Percentiles rank a stretch among this genome's conserved stretches.
phyloP scores from a whole-genome alignment of 2,329 filamentous ascomycete genomes.

The Lachnellula willkommii region DNA sequence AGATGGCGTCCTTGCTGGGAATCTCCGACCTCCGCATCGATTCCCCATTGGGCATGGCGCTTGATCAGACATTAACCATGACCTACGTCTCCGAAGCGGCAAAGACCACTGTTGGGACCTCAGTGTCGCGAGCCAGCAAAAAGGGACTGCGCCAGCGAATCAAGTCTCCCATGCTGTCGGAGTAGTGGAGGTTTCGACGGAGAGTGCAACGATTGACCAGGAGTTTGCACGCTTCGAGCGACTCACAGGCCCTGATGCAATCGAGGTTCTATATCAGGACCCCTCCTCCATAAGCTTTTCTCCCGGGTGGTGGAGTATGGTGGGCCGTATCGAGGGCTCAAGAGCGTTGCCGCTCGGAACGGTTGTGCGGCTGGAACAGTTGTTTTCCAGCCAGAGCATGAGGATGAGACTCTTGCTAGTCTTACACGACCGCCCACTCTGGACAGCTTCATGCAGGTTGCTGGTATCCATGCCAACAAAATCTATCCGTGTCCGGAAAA shows the following conservation, averaged over 20 bases:
- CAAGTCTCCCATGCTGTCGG: background rate
- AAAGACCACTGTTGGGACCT: background rate
- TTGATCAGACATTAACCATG: background rate
- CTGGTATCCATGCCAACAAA: constrained; percentile 22
- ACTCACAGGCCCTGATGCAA: background rate
- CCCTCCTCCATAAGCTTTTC: background rate
- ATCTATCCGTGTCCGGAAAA: background rate
- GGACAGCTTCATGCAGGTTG: constrained; percentile 34
- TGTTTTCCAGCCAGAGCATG: background rate
- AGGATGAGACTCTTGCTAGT: background rate
- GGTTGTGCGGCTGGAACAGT: background rate
- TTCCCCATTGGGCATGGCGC: background rate
- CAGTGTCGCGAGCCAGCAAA: background rate
- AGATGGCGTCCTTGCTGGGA: background rate
- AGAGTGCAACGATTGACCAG: background rate
- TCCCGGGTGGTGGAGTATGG: background rate
- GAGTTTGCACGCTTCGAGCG: background rate
- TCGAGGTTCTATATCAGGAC: background rate
- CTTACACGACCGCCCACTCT: constrained; percentile 6
- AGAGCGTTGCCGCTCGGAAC: background rate
- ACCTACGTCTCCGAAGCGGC: background rate
- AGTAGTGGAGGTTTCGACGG: background rate
- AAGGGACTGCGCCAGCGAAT: background rate
- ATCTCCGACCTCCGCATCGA: background rate
- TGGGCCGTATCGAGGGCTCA: background rate